Conservation (phyloP, 106 monocot species). For the Hemerocallis citrina region DNA sequence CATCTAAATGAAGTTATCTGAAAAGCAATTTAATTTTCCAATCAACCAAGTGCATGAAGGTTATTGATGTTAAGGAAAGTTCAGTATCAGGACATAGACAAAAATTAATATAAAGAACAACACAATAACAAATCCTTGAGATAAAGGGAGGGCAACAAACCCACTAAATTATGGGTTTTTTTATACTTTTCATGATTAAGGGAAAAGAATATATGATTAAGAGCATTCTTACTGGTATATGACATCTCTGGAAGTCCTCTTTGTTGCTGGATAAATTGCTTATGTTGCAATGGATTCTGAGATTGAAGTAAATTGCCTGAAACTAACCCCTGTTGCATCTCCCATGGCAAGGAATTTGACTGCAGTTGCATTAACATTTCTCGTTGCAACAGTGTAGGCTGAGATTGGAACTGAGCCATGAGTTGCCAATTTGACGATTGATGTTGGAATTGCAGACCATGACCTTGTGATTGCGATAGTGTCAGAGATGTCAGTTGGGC, state of each 20-base stretch:
- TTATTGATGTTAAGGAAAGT: not conserved
- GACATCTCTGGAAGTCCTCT: slow-evolving; percentile 46
- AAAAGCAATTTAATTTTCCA: not conserved
- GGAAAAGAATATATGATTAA: not conserved
- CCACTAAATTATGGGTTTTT: not conserved
- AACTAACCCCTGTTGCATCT: slow-evolving; percentile 56
- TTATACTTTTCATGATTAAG: not conserved
- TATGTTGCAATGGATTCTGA: slow-evolving; percentile 64
- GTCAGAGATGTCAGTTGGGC: slow-evolving; percentile 23
- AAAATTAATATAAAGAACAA: not conserved
- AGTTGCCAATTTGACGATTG: slow-evolving; percentile 51
- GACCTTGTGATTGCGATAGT: slow-evolving; percentile 47
- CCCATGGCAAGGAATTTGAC: slow-evolving; percentile 36
- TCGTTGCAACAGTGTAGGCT: slow-evolving; percentile 53
- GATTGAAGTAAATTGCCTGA: slow-evolving; percentile 40
- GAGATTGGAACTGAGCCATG: slow-evolving; percentile 51
- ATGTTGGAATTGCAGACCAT: slow-evolving; percentile 41
- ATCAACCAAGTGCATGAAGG: not conserved
- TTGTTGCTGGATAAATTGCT: slow-evolving; percentile 55
- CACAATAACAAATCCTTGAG: not conserved
- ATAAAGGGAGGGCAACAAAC: not conserved
- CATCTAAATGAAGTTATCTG: not conserved
- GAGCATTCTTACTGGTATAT: slow-evolving; percentile 43
- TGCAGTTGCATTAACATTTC: slow-evolving; percentile 50
- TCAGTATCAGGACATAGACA: no score